A percentile compares a stretch with the other conserved stretches of the same genome.
These are phyloP conservation scores for Ogataea wickerhamii DNA, from an alignment of 805 yeast species.

Conservation along the genomic window DNA sequence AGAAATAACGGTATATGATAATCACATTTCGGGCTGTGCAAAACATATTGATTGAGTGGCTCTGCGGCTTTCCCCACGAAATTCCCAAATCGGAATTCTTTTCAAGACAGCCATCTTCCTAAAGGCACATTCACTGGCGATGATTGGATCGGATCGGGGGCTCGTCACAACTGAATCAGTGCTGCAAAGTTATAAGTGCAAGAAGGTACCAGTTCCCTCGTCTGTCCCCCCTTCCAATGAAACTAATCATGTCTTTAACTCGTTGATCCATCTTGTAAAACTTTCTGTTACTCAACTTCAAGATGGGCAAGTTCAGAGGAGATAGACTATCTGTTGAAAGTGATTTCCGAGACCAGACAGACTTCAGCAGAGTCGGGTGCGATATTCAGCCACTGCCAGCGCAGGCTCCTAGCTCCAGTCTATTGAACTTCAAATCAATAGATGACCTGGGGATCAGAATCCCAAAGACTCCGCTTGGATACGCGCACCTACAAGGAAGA, in stretches of 20 bases:
- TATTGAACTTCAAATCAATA: not conserved
- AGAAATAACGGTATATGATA: not conserved
- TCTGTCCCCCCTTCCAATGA: too few species aligned
- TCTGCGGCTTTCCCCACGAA: slow-evolving; percentile 12
- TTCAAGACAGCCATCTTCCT: slow-evolving; percentile 18
- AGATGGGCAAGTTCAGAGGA: slow-evolving; percentile 25
- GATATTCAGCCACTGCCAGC: slow-evolving; percentile 13
- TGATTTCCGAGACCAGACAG: slow-evolving; percentile 23
- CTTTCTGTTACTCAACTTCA: too few species aligned
- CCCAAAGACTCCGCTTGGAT: not conserved
- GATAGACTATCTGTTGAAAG: slow-evolving; percentile 18
- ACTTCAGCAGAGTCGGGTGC: not conserved
- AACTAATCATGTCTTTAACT: too few species aligned
- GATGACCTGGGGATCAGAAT: not conserved
- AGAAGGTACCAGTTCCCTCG: too few species aligned
- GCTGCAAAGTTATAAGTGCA: too few species aligned
- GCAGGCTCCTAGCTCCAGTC: not conserved
- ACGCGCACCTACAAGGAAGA: not conserved
- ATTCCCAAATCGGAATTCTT: slow-evolving; percentile 16
- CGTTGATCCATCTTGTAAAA: too few species aligned
- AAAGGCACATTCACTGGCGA: too few species aligned
- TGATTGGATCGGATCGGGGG: too few species aligned
- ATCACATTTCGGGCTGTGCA: slow-evolving; percentile 11
- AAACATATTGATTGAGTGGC: not conserved
- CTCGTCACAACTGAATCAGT: too few species aligned